Conservation (phyloP, 345 rosid species). For the Laguncularia racemosa region DNA sequence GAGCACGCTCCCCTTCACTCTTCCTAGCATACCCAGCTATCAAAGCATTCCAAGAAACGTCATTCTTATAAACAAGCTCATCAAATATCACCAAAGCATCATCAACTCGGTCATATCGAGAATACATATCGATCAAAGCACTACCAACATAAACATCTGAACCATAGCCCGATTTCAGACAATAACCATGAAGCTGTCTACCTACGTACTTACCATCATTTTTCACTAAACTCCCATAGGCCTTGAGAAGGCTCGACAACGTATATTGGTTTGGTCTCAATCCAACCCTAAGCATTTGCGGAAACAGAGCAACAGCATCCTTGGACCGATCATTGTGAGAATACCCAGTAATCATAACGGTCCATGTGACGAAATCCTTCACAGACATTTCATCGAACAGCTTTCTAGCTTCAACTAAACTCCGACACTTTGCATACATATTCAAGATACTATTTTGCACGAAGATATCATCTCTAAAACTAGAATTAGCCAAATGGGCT, state of each 20-base stretch:
- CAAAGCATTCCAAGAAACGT: conserved; percentile 67
- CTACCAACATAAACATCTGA: conserved; percentile 57
- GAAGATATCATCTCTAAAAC: conserved; percentile 26
- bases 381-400: conserved; percentile 46
- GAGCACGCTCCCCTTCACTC: conserved; percentile 39
- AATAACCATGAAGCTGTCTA: conserved; percentile 46
- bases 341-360: conserved; percentile 50
- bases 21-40: conserved; percentile 58
- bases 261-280: conserved; percentile 46
- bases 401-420: conserved; percentile 35
- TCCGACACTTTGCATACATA: conserved; percentile 40
- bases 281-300: conserved; percentile 32
- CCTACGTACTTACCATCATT: conserved; percentile 13
- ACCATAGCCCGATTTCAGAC: conserved; percentile 36
- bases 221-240: conserved; percentile 27
- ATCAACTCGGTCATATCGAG: conserved; percentile 40
- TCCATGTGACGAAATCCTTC: conserved; percentile 47
- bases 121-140: conserved; percentile 51
- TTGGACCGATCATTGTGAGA: conserved; percentile 35
- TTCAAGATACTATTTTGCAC: conserved; percentile 35
- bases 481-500: conserved; percentile 26
- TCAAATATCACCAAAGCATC: conserved; percentile 38
- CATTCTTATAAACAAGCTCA: conserved; percentile 37
- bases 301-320: conserved; percentile 40
- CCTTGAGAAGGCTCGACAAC: conserved; percentile 51